Base-by-base conservation (phyloP, 2,329 filamentous ascomycete genomes). In the Pestalotiopsis sp. region DNA sequence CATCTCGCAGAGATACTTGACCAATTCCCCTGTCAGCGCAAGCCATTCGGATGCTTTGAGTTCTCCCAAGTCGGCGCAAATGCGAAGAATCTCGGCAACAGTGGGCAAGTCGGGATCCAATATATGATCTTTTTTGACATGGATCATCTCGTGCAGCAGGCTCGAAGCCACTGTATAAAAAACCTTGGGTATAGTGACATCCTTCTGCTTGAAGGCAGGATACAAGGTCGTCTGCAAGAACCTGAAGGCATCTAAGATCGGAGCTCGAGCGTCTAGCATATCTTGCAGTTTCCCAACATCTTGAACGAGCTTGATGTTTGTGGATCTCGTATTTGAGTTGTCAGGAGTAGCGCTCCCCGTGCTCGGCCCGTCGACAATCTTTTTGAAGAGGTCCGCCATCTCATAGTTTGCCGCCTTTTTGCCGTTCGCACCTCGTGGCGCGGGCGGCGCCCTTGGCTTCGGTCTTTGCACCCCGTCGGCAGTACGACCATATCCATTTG, bases 71-170 rank as follows among this genome's bases (percentile, higher is more conserved):
- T 81, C 78, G 14, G 77, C 72, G 65, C 79, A 78, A 38, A 79
- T 69, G 64, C 79, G 76, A 38, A 79, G 81, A 60, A 83, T 81
- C 14, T 79, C 77, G 38, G 80, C 74, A n/a, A 81, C 76, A 25
- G 77, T 74, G 4, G 82, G 82, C 58, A 84, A 75, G 3, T 69
- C 67, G 17, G 71, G 65, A 3, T 73, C 72, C 12, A 73, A 69
- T 45, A 79, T 78, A 66, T 80, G 74, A 1, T 68, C 68, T 52
- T 74, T 72, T 69, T 82, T 82, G 52, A 77, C 78, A 4, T 65
- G 66, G 31, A 76, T 70, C 6, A 82, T 70, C 45, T 75, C 76
- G 13, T 75, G 67, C 70, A 83, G 70, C 17, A 83, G 67, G 36
- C 71, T 69, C 12, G 71, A 71, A 3, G 78, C 73, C 20, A 77